Conservation (phyloP, 2,329 filamentous ascomycete genomes). For the Aspergillus pseudoglaucus region DNA sequence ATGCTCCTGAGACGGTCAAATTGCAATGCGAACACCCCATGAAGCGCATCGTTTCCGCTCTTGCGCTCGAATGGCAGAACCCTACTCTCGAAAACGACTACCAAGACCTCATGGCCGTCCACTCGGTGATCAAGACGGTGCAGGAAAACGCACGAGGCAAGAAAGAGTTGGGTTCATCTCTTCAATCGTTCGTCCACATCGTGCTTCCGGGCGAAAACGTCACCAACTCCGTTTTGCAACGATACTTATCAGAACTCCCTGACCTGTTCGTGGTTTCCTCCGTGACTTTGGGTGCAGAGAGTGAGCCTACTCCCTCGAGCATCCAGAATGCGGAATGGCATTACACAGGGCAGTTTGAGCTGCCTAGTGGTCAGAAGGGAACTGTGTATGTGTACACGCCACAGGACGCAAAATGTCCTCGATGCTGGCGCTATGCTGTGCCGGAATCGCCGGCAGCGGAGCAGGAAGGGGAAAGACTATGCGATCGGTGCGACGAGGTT, state of each 20-base stretch:
- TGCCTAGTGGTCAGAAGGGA: constrained; percentile 26
- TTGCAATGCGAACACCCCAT: constrained; percentile 42
- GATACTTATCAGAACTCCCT: constrained; percentile 46
- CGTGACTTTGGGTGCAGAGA: constrained; percentile 46
- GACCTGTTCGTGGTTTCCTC: constrained; percentile 64
- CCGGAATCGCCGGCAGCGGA: constrained; percentile 40
- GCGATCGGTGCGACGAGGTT: constrained; percentile 64
- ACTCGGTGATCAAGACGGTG: constrained; percentile 64
- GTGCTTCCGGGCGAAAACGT: constrained; percentile 16
- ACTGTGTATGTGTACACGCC: constrained; percentile 43
- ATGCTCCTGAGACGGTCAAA: constrained; percentile 61
- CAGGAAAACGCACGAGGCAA: constrained; percentile 66
- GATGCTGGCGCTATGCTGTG: constrained; percentile 87
- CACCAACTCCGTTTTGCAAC: constrained; percentile 20
- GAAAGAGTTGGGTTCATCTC: constrained; percentile 70
- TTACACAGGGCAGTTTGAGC: constrained; percentile 37
- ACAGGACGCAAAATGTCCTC: constrained; percentile 62
- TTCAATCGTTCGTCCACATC: constrained; percentile 64
- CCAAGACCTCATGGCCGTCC: constrained; percentile 42
- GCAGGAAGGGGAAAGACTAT: constrained; percentile 61
- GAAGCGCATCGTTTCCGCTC: constrained; percentile 29
- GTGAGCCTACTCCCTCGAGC: constrained; percentile 17
- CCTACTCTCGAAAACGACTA: constrained; percentile 43
- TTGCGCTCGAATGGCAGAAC: constrained; percentile 34
- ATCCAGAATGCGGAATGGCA: constrained; percentile 35